phyloP scores from a whole-genome alignment of 2,329 filamentous ascomycete genomes.

The Akanthomyces dipterigenus region DNA sequence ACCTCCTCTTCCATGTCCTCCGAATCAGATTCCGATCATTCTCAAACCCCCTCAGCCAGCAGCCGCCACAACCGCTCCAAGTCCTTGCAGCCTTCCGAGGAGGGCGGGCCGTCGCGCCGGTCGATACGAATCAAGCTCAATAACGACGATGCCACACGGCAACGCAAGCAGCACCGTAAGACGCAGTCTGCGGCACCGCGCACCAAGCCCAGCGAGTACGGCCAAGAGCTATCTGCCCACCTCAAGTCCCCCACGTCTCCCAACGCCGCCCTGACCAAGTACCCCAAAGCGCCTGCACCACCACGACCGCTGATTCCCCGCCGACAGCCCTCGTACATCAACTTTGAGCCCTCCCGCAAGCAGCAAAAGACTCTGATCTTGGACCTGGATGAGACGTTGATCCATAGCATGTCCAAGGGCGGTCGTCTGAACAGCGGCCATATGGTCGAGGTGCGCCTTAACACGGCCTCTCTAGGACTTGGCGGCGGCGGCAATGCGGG shows the following conservation, averaged over 20 bases:
- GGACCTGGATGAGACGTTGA: conserved; percentile 93
- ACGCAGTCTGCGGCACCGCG: conserved; percentile 42
- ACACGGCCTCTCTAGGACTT: conserved; percentile 61
- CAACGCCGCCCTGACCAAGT: conserved; percentile 70
- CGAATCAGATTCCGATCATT: conserved; percentile 61
- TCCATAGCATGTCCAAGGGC: conserved; percentile 96
- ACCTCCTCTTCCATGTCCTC: conserved; percentile 59
- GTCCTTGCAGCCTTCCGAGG: conserved; percentile 53
- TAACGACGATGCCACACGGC: conserved; percentile 67
- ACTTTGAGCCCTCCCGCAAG: conserved; percentile 46
- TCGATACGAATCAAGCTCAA: conserved; percentile 90
- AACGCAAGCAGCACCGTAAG: conserved; percentile 67
- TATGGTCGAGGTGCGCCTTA: conserved; percentile 96
- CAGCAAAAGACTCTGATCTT: conserved; percentile 90
- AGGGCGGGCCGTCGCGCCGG: conserved; percentile 58
- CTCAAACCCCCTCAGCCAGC: conserved; percentile 17
- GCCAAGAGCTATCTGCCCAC: conserved; percentile 60
- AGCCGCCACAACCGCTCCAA: conserved; percentile 56
- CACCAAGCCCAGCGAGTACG: conserved; percentile 34
- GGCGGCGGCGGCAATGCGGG: conserved; percentile 45
- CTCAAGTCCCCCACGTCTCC: conserved; percentile 93
- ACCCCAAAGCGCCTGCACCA: conserved; percentile 82
- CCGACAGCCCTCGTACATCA: conserved; percentile 81
- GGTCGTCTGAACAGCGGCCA: conserved; percentile 93
- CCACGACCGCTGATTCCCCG: conserved; percentile 84